phyloP scores from a whole-genome alignment of 305 asterid species.

The Fraxinus angustifolia region DNA sequence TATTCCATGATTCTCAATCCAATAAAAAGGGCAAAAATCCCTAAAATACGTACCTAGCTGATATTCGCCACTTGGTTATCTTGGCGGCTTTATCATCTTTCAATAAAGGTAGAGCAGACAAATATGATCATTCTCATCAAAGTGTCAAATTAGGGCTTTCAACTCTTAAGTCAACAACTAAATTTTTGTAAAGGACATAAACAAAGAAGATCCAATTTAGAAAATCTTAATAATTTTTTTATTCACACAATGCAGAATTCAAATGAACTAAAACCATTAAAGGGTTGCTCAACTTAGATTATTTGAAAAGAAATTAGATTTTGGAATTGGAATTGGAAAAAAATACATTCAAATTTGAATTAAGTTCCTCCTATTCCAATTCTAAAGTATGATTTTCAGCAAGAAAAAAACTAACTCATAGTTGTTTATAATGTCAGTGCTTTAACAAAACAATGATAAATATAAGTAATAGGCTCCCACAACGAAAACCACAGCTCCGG shows the following conservation, averaged over 20 bases:
- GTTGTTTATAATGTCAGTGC: neutral
- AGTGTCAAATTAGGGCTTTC: neutral
- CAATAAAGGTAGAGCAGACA: neutral
- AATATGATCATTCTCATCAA: neutral
- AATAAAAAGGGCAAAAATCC: neutral
- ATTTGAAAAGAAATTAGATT: neutral
- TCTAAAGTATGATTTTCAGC: neutral
- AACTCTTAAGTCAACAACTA: conserved; percentile 6
- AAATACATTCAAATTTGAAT: neutral
- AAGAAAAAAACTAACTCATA: neutral
- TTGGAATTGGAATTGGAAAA: neutral
- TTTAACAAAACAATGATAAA: neutral
- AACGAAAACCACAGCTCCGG: conserved; percentile 19
- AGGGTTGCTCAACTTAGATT: neutral
- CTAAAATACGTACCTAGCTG: neutral
- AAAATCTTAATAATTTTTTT: neutral
- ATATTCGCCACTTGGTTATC: neutral
- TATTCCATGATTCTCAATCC: neutral
- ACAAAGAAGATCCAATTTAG: neutral
- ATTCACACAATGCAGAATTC: neutral
- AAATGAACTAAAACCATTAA: neutral
- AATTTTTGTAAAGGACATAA: neutral
- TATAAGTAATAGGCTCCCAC: neutral
- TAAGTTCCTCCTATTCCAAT: neutral
- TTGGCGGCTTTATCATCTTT: neutral